Evolutionary conservation across 306 rosid genomes (phyloP), one percentile per base, ranked within the genome.

Genomic region (Fragaria vesca): DNA sequence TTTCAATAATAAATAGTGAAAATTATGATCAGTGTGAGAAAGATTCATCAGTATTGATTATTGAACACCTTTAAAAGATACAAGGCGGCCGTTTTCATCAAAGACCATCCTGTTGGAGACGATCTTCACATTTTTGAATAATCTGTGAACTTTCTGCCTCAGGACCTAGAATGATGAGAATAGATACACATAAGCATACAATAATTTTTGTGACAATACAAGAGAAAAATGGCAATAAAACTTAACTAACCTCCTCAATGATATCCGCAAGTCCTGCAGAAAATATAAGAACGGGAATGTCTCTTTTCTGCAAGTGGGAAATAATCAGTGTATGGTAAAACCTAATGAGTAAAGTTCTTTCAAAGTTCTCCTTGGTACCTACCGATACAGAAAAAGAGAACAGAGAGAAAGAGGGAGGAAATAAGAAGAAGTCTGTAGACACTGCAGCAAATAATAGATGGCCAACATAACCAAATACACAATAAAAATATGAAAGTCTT

Each of bases 231-330:
- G 67, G 46, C 55, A 26, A 61, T 26, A 80, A 68, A 78, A 78
- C 66, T 61, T 52, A 55, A 76, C 85, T 73, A 76, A 92, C 98
- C 97, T 94, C 97, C 89, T 94, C 97, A 65, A 94, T 94, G 61
- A 90, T 89, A 85, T 92, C 97, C 40, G 97, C 97, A 75, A 94
- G 97, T 61, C 98, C 98, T 7, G 98, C 97, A 11, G 98, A 94
- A 87, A 94, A 94, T 85, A 92, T 89, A 65, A 94, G 89, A 70
- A 94, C 84, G 2, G 97, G 98, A 85, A 92, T 86, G 85, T 88
- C 92, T 79, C 87, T 89, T 83, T 87, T 88, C 98, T 92, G 89
- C 70, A 85, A 40, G 68, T 21, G 61, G 73, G 55, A 77, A 69
- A 55, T 66, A 58, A 42, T 17, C 57, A 76, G 12, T 10, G 24